Evolutionary conservation across 352 stramenopile species (phyloP).

Genomic region (Globisporangium carolinianum): DNA sequence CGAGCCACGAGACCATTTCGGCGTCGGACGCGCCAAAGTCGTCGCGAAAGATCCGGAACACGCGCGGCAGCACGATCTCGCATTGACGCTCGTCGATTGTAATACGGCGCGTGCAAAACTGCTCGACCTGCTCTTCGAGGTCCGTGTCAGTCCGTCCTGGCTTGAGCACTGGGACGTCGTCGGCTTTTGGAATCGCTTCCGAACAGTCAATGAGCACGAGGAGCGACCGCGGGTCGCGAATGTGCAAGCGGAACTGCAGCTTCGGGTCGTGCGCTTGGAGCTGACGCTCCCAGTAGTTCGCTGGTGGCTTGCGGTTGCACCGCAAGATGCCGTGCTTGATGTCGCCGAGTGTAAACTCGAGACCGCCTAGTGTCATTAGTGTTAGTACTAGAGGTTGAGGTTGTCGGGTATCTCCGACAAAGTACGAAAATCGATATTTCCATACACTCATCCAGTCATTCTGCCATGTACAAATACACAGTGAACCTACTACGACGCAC

Average conservation of each 20-base stretch:
- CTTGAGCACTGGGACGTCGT: conserved; percentile 73
- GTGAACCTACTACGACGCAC: conserved; percentile 8
- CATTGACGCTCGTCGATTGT: conserved; percentile 43
- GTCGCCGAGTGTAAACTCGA: conserved; percentile 77
- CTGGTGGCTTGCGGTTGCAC: conserved; percentile 83
- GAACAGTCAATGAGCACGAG: conserved; percentile 76
- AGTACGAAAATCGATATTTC: no score
- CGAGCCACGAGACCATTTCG: conserved; percentile 83
- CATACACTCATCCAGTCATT: conserved; percentile 2
- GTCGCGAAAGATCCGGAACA: conserved; percentile 82
- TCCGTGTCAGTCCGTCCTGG: conserved; percentile 81
- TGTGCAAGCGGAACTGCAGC: conserved; percentile 80
- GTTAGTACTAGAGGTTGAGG: no score
- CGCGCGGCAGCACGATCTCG: conserved; percentile 59
- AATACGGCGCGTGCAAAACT: conserved; percentile 65
- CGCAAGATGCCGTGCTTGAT: conserved; percentile 85
- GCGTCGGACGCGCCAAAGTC: conserved; percentile 80
- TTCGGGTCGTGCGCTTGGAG: conserved; percentile 76
- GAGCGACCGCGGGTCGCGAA: conserved; percentile 75
- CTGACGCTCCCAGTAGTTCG: conserved; percentile 84
- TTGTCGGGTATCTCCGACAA: no score
- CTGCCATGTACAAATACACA: background rate
- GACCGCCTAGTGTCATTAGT: conserved; percentile 24
- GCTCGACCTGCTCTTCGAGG: conserved; percentile 74
- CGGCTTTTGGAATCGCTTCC: conserved; percentile 45